Percentiles rank a stretch among this genome's conserved stretches.
Conservation (phyloP, 176 grass and related monocot genomes). For the Coix lacrymajobi region DNA sequence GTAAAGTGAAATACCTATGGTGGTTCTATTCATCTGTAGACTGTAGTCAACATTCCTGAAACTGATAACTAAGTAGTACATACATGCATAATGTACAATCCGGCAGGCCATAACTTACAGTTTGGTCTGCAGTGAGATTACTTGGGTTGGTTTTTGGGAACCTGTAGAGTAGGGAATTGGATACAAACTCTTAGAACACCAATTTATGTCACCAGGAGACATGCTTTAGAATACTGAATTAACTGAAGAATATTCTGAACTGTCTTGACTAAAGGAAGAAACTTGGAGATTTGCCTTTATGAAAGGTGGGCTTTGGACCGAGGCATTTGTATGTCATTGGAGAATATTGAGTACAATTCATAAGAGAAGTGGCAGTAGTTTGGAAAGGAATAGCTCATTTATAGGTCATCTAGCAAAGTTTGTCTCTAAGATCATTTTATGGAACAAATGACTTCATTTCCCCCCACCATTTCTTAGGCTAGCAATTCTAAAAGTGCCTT, state of each 20-base stretch:
- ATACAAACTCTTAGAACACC: background rate
- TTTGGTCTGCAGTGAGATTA: background rate
- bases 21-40: background rate
- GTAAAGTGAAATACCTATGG: slow-evolving; percentile 40
- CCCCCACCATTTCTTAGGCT: background rate
- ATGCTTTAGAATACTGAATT: background rate
- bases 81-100: background rate
- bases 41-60: background rate
- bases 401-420: background rate
- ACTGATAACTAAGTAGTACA: background rate
- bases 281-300: background rate
- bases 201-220: background rate
- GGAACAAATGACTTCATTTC: slow-evolving; percentile 1
- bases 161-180: background rate
- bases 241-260: background rate
- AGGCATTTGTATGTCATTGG: background rate
- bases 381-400: background rate
- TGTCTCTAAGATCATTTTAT: background rate
- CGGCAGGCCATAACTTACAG: background rate
- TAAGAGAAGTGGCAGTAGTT: background rate
- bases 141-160: background rate
- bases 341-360: background rate
- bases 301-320: background rate
- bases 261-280: background rate
- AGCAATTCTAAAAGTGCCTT: background rate